phyloP scores from a whole-genome alignment of 495 filamentous ascomycete species.

The Lasiosphaeria hispida region DNA sequence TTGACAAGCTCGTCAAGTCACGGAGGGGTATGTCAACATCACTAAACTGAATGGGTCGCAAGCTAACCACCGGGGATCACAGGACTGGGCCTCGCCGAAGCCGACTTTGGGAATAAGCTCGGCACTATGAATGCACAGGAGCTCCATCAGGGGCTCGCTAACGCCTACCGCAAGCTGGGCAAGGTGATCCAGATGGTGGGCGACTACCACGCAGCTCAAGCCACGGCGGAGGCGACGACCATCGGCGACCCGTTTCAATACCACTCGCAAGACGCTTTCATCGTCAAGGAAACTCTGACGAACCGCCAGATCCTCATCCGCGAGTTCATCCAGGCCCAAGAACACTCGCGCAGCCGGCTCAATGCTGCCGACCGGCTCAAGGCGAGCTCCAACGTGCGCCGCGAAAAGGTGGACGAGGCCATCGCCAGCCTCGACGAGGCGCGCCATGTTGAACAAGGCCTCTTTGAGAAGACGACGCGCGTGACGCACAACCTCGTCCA shows the following conservation, averaged over 20 bases:
- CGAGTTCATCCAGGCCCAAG: conserved; percentile 85
- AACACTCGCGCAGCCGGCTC: conserved; percentile 71
- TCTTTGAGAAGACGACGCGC: conserved; percentile 76
- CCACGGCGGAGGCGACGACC: conserved; percentile 92
- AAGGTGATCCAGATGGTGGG: conserved; percentile 88
- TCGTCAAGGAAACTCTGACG: conserved; percentile 97
- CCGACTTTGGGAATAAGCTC: conserved; percentile 88
- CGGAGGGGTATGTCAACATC: conserved; percentile 68
- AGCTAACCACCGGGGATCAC: background rate
- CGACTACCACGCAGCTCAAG: conserved; percentile 96
- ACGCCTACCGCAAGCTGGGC: conserved; percentile 92
- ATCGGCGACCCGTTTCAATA: conserved; percentile 92
- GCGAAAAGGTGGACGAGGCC: conserved; percentile 96
- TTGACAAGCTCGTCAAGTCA: conserved; percentile 89
- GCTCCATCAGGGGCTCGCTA: conserved; percentile 78
- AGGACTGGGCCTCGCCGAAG: conserved; percentile 91
- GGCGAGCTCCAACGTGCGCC: conserved; percentile 73
- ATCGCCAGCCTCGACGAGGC: conserved; percentile 87
- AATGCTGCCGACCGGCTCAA: conserved; percentile 86
- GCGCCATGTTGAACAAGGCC: conserved; percentile 68
- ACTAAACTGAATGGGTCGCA: background rate
- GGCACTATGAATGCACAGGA: conserved; percentile 83
- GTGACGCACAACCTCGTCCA: conserved; percentile 86
- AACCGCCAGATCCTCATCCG: conserved; percentile 98
- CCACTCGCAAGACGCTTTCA: conserved; percentile 93